phyloP scores from a whole-genome alignment of 1,284 basidiomycete species.

The Amylostereum chailletii region DNA sequence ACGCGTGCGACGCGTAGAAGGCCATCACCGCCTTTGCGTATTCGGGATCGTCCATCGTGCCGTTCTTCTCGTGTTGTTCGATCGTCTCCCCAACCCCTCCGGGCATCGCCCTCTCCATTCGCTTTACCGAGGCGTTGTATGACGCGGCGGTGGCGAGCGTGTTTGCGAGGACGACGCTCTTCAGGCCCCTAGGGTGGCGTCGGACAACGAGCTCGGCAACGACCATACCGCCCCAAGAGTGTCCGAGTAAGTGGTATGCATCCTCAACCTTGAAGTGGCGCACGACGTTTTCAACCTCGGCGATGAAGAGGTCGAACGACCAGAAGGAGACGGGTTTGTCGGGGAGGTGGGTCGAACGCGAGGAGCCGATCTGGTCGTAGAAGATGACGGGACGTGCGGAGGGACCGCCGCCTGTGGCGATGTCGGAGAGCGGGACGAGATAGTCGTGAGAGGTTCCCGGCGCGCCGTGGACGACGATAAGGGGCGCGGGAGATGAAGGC shows the following conservation, averaged over 20 bases:
- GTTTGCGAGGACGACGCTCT: slow-evolving; percentile 18
- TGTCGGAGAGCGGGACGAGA: slow-evolving; percentile 16
- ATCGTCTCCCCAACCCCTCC: not conserved
- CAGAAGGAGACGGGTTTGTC: slow-evolving; percentile 22
- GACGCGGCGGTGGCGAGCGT: slow-evolving; percentile 17
- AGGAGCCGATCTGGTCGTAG: slow-evolving; percentile 27
- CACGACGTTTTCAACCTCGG: slow-evolving; percentile 23
- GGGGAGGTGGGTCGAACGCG: slow-evolving; percentile 21
- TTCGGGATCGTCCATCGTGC: not conserved
- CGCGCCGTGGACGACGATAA: slow-evolving; percentile 29
- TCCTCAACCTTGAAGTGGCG: slow-evolving; percentile 17
- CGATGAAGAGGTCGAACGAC: slow-evolving; percentile 23
- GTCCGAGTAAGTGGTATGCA: slow-evolving; percentile 21
- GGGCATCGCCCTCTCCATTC: not conserved
- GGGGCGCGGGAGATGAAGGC: slow-evolving; percentile 14
- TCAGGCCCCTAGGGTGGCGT: slow-evolving; percentile 18
- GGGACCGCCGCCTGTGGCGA: slow-evolving; percentile 9
- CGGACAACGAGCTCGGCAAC: slow-evolving; percentile 15
- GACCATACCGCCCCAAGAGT: slow-evolving; percentile 27
- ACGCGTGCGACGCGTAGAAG: slow-evolving; percentile 1
- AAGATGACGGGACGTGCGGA: slow-evolving; percentile 21
- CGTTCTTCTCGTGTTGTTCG: not conserved
- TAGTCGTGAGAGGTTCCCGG: slow-evolving; percentile 21
- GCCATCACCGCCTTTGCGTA: not conserved
- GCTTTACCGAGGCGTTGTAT: slow-evolving; percentile 1